Conservation (phyloP, 148 eudicot species). For the Vaccinium macrocarpon region DNA sequence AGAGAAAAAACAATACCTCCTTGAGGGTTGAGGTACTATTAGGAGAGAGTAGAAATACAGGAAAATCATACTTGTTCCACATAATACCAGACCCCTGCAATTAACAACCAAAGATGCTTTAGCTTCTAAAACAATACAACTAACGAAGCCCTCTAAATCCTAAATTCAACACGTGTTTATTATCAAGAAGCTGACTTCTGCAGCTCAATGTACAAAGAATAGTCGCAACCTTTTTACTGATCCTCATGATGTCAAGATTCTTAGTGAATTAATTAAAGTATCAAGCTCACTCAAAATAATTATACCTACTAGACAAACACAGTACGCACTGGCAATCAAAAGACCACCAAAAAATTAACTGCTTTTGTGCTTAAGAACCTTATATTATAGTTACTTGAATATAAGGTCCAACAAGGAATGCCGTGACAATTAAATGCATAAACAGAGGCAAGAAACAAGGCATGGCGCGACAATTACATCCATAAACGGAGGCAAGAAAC, state of each 20-base stretch:
- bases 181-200: too few relatives aligned
- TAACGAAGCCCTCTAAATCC: not conserved
- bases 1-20: conserved; percentile 46
- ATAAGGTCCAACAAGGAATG: too few relatives aligned
- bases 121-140: conserved; percentile 2
- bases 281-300: not conserved
- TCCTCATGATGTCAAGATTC: not conserved
- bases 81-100: conserved; percentile 89
- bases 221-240: not conserved
- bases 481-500: too few relatives aligned
- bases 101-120: conserved; percentile 15
- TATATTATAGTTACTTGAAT: too few relatives aligned
- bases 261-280: not conserved
- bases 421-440: too few relatives aligned
- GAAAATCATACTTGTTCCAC: conserved; percentile 76
- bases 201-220: too few relatives aligned
- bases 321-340: too few relatives aligned
- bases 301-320: too few relatives aligned
- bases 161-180: not conserved
- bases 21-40: conserved; percentile 48
- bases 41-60: conserved; percentile 69
- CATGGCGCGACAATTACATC: too few relatives aligned
- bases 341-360: too few relatives aligned
- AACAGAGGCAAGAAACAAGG: too few relatives aligned
- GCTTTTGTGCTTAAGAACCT: too few relatives aligned